Evolutionary conservation across 202 grass and related monocot genomes (phyloP).

Genomic region (Schoenoplectus tabernaemontani): DNA sequence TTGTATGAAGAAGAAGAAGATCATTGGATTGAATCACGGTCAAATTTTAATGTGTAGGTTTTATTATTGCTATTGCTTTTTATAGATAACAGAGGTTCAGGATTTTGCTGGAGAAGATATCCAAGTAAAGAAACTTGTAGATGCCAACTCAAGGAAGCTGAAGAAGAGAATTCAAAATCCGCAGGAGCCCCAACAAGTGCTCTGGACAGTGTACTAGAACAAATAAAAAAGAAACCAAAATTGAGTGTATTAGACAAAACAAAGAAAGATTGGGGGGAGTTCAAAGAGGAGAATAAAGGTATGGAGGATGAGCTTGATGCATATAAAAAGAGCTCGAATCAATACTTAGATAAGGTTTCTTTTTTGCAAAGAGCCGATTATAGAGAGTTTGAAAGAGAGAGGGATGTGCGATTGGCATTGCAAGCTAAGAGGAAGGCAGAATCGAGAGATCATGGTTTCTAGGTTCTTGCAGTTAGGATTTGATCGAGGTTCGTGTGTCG

Average conservation of each 20-base stretch:
- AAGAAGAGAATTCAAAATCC: conserved; percentile 60
- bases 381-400: conserved; percentile 88
- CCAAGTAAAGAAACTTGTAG: conserved; percentile 83
- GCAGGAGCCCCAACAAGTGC: conserved; percentile 33
- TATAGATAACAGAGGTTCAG: conserved; percentile 77
- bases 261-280: conserved; percentile 97
- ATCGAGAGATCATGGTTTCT: conserved; percentile 43
- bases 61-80: not conserved
- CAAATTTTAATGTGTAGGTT: too few species aligned
- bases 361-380: conserved; percentile 81
- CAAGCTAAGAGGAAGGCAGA: conserved; percentile 62
- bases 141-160: conserved; percentile 85
- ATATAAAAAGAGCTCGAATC: conserved; percentile 96
- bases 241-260: conserved; percentile 93
- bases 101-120: conserved; percentile 92
- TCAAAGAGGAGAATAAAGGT: conserved; percentile 81
- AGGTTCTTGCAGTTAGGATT: conserved; percentile 21
- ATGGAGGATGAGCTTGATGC: conserved; percentile 73
- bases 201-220: conserved; percentile 60
- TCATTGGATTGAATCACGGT: not conserved
- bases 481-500: not conserved
- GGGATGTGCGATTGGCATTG: conserved; percentile 65
- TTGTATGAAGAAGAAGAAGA: not conserved
- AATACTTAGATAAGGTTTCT: conserved; percentile 83
- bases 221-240: conserved; percentile 97